phyloP scores from a whole-genome alignment of 1,284 basidiomycete species.

The Leccinum cinnamomeum region DNA sequence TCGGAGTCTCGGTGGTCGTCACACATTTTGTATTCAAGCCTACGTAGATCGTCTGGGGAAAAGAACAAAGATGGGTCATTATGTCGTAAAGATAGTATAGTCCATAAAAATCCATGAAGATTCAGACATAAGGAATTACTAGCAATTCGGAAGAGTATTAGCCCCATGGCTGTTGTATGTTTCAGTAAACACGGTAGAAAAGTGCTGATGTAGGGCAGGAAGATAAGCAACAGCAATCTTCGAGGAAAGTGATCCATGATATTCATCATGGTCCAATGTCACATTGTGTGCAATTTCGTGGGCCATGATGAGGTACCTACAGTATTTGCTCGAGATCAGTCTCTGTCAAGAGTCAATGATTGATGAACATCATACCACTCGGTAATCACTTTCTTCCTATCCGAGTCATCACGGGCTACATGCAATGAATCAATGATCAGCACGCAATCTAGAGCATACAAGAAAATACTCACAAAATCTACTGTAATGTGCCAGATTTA shows the following conservation, averaged over 20 bases:
- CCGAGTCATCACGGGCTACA: conserved; percentile 1
- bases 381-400: conserved; percentile 7
- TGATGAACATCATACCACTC: conserved; percentile 13
- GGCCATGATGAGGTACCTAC: conserved; percentile 28
- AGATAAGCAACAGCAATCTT: conserved; percentile 6
- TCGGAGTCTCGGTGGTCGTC: conserved; percentile 49
- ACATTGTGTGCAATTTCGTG: conserved; percentile 28
- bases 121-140: not conserved
- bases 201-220: conserved; percentile 1
- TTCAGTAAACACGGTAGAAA: not conserved
- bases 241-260: conserved; percentile 23
- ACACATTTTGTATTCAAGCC: conserved; percentile 59
- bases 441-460: no score
- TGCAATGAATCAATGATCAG: not conserved
- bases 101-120: not conserved
- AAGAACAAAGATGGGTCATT: not conserved
- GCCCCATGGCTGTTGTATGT: not conserved
- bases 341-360: not conserved
- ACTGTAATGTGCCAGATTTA: conserved; percentile 27
- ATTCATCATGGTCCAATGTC: conserved; percentile 20
- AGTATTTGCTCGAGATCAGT: not conserved
- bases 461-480: conserved; percentile 7
- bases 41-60: no score
- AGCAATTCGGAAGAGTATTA: not conserved
- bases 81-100: not conserved